Evolutionary conservation across 768 basidiomycete species (phyloP), one percentile per base, ranked within the genome.

Genomic region (Ramaria sp.): DNA sequence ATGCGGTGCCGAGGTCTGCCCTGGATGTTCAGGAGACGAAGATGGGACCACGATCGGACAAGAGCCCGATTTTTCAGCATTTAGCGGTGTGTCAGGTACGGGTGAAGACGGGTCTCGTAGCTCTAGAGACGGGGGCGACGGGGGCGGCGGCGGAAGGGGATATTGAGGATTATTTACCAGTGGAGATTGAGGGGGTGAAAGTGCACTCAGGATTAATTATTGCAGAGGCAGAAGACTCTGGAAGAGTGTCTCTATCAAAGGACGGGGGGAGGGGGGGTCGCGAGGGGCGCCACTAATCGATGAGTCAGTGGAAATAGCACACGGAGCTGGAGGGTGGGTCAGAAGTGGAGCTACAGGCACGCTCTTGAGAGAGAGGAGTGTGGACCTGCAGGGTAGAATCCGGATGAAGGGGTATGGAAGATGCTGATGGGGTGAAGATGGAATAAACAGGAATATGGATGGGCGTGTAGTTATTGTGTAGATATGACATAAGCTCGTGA

Each of bases 381-480:
- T 33, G 51, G 2, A 37, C 33, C n/a, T 22, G 31, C 31, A 4
- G 30, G 24, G 24, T 41, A 10, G 54, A 37, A 31, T 13, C 46
- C 17, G 24, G 17, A 9, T 22, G 53, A 13, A 31, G 19, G 30
- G 19, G 24, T 7, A 50, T 33, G 22, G 51, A 20, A 13, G 15
- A 15, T 24, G 48, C 38, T 15, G 39, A 19, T 30, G 41, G 3
- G 3, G 58, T 46, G 58, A 20, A 38, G 58, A 66, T 31, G 61
- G 57, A 24, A 64, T 61, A 31, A 60, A 27, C 61, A 19, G 24
- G 20, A 15, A 57, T 15, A 46, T 58, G 39, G 15, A 33, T 15
- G 51, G 42, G 4, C 19, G 30, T 24, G 24, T 48, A 51, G 42
- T 50, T 47, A 7, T 56, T 54, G 17, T 56, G 30, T 7, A 47